phyloP scores from a whole-genome alignment of 73 alveolate genomes.

The Paramecium tetraurelia region DNA sequence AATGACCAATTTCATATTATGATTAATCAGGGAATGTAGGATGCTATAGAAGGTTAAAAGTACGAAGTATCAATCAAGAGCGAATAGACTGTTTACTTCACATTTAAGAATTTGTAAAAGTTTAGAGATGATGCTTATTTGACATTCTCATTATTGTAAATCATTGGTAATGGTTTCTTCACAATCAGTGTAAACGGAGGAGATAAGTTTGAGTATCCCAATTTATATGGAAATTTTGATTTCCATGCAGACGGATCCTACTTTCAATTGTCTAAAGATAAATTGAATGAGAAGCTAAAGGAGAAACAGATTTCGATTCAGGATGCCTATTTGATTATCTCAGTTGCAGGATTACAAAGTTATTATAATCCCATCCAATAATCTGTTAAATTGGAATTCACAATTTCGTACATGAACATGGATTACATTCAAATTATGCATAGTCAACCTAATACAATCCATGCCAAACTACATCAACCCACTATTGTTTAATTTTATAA shows the following conservation, averaged over 20 bases:
- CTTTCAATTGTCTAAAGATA: background rate
- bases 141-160: background rate
- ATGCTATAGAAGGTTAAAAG: background rate
- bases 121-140: conserved; percentile 5
- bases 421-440: background rate
- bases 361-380: background rate
- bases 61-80: background rate
- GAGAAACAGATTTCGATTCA: background rate
- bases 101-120: conserved; percentile 1
- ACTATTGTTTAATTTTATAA: background rate
- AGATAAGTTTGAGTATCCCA: background rate
- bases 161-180: background rate
- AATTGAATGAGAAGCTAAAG: background rate
- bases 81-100: background rate
- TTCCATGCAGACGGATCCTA: conserved; percentile 34
- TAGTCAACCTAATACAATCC: background rate
- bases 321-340: conserved; percentile 26
- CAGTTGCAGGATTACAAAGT: background rate
- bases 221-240: background rate
- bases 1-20: background rate
- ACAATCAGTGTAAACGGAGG: background rate
- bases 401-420: background rate
- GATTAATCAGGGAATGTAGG: background rate
- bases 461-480: background rate
- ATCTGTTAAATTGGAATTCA: background rate